Conservation (phyloP, 2,329 filamentous ascomycete genomes). For the Sphaerostilbella broomeana region DNA sequence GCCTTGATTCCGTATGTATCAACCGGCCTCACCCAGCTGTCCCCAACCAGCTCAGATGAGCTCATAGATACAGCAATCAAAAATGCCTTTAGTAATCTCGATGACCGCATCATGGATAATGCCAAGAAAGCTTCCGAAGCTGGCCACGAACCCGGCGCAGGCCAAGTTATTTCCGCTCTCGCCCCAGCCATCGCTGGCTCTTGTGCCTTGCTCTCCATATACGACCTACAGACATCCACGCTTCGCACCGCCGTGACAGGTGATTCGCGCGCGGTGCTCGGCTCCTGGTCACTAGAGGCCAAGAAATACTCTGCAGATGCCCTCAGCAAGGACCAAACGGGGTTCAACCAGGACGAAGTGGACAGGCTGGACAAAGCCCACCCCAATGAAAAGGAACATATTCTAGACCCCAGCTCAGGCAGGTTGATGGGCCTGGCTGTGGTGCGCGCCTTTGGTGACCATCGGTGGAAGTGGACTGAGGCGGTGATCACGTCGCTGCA, state of each 20-base stretch:
- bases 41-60: slow-evolving; percentile 32
- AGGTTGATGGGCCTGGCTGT: slow-evolving; percentile 56
- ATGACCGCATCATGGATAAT: slow-evolving; percentile 46
- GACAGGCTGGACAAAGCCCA: slow-evolving; percentile 50
- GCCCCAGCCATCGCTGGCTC: slow-evolving; percentile 43
- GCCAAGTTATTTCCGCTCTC: slow-evolving; percentile 26
- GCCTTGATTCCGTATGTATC: slow-evolving; percentile 38
- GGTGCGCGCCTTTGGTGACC: slow-evolving; percentile 62
- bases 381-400: slow-evolving; percentile 53
- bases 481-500: slow-evolving; percentile 29
- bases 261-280: slow-evolving; percentile 61
- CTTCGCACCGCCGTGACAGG: slow-evolving; percentile 60
- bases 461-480: slow-evolving; percentile 59
- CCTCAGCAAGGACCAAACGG: slow-evolving; percentile 60
- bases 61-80: slow-evolving; percentile 50
- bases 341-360: slow-evolving; percentile 53
- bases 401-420: slow-evolving; percentile 42
- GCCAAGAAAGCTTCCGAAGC: slow-evolving; percentile 28
- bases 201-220: slow-evolving; percentile 57
- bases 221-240: slow-evolving; percentile 45
- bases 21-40: slow-evolving; percentile 26
- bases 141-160: slow-evolving; percentile 22
- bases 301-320: slow-evolving; percentile 43
- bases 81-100: slow-evolving; percentile 49
- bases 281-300: slow-evolving; percentile 36